Conservation (phyloP, 2,329 filamentous ascomycete genomes). For the Fusarium pseudograminearum region DNA sequence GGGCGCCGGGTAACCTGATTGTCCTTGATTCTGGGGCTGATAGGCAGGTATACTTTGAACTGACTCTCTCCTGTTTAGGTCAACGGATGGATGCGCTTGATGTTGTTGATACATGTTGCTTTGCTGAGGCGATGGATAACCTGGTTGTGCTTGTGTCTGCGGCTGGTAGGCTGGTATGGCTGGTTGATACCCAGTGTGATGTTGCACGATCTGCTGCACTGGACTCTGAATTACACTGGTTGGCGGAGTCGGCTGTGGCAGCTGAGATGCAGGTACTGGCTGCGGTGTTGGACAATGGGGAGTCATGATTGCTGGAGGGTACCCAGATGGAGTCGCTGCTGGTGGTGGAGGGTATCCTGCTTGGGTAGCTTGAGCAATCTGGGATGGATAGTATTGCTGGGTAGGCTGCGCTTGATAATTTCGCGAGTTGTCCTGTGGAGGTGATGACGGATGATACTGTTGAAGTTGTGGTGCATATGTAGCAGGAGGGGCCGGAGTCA, state of each 20-base stretch:
- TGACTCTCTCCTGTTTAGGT: constrained; percentile 10
- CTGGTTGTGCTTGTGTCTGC: not conserved
- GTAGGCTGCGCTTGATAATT: not conserved
- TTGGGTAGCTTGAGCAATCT: not conserved
- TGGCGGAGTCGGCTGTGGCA: not conserved
- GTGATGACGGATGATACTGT: not conserved
- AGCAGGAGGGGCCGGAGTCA: not conserved
- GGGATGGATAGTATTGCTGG: not conserved
- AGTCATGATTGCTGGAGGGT: not conserved
- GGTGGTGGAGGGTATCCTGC: constrained; percentile 9
- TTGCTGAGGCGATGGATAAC: not conserved
- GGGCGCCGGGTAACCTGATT: not conserved
- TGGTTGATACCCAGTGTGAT: not conserved
- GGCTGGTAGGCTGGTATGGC: not conserved
- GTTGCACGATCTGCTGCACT: not conserved
- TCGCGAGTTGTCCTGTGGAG: not conserved
- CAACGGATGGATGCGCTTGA: not conserved
- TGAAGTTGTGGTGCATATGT: not conserved
- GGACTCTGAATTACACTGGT: not conserved
- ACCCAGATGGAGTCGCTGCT: not conserved
- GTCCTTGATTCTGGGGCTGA: not conserved
- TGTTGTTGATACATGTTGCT: not conserved
- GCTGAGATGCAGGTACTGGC: not conserved
- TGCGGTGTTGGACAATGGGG: not conserved
- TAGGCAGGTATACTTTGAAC: not conserved